These are phyloP conservation scores for Vaccinium darrowii DNA, from an alignment of 148 eudicot genomes.

Conservation along the genomic window DNA sequence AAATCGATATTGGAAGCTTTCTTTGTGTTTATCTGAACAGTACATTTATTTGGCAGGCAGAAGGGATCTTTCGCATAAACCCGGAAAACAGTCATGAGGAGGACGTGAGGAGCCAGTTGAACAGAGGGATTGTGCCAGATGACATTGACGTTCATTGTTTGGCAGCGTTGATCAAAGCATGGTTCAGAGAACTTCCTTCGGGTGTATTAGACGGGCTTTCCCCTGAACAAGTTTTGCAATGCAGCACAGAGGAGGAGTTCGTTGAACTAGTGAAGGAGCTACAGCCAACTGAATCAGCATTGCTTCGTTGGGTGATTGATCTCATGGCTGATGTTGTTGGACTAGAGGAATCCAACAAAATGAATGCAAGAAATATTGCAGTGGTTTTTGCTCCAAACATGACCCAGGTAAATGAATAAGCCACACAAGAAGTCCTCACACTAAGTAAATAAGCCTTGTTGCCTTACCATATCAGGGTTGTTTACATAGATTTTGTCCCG, in stretches of 20 bases:
- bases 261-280: constrained; percentile 70
- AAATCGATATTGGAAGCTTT: neutral
- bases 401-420: constrained; percentile 67
- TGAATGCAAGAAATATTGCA: constrained; percentile 93
- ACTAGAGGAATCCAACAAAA: constrained; percentile 82
- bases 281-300: constrained; percentile 67
- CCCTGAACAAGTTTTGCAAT: constrained; percentile 72
- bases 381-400: constrained; percentile 95
- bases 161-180: constrained; percentile 82
- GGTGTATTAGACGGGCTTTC: constrained; percentile 89
- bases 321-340: constrained; percentile 99
- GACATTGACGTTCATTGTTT: constrained; percentile 85
- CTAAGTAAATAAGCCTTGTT: neutral
- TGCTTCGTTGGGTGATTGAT: constrained; percentile 87
- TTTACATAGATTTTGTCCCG: neutral
- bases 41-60: constrained; percentile 47
- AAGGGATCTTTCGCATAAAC: constrained; percentile 91
- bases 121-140: constrained; percentile 77
- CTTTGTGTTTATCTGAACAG: neutral
- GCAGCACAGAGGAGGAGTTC: constrained; percentile 70
- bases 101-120: constrained; percentile 70
- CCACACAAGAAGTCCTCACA: neutral
- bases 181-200: constrained; percentile 90
- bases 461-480: neutral
- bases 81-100: constrained; percentile 82